Conservation (phyloP, 768 basidiomycete species). For the Russula earlei region DNA sequence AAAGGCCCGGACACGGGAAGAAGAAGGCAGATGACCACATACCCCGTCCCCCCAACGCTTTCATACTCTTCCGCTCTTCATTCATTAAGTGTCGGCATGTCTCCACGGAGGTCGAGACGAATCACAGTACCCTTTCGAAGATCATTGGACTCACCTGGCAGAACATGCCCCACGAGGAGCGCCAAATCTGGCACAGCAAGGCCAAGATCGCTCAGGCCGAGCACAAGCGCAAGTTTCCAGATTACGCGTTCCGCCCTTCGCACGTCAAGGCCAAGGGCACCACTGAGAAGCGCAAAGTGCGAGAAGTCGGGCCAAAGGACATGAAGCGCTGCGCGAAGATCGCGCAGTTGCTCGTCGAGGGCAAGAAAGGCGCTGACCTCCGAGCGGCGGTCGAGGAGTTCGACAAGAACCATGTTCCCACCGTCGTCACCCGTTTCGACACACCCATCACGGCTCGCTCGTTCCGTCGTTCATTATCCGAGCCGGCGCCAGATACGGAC, state of each 20-base stretch:
- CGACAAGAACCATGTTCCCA: conserved; percentile 41
- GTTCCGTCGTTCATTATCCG: conserved; percentile 59
- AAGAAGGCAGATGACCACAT: conserved; percentile 70
- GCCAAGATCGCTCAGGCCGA: conserved; percentile 65
- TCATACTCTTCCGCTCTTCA: conserved; percentile 78
- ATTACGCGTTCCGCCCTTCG: conserved; percentile 64
- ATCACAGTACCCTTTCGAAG: conserved; percentile 76
- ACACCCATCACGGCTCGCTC: conserved; percentile 61
- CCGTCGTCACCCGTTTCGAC: conserved; percentile 65
- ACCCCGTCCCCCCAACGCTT: conserved; percentile 78
- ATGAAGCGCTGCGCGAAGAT: conserved; percentile 56
- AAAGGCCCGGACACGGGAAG: conserved; percentile 48
- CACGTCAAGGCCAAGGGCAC: conserved; percentile 38
- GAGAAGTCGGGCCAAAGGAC: conserved; percentile 57
- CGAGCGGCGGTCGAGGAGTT: conserved; percentile 31
- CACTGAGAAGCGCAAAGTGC: conserved; percentile 44
- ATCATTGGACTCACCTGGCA: conserved; percentile 82
- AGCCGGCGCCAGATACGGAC: conserved; percentile 37
- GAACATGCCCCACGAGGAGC: conserved; percentile 64
- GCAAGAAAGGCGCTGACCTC: conserved; percentile 32
- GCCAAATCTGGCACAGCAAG: conserved; percentile 68
- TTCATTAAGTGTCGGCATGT: conserved; percentile 76
- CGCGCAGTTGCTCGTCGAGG: conserved; percentile 44
- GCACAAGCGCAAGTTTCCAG: conserved; percentile 65
- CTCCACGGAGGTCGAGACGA: conserved; percentile 68